A percentile compares a stretch with the other conserved stretches of the same genome.
Conservation (phyloP, 2,329 filamentous ascomycete genomes). For the Ceratocystis lukuohia region DNA sequence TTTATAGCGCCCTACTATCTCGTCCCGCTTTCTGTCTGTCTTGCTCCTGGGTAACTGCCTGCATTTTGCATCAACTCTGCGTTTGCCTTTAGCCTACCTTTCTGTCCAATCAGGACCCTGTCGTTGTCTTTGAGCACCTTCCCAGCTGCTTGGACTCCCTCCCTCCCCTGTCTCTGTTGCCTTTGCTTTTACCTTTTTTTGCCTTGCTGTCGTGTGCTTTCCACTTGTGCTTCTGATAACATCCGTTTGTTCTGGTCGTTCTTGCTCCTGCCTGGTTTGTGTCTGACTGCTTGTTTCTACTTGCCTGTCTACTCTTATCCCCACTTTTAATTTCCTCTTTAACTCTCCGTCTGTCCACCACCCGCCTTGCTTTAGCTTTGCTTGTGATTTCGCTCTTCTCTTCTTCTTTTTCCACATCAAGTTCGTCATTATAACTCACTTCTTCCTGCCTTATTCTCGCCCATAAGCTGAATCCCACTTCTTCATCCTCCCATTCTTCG, state of each 20-base stretch:
- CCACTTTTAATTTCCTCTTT: slow-evolving; percentile 11
- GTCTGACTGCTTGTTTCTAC: neutral
- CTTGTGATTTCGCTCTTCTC: neutral
- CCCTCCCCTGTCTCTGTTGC: neutral
- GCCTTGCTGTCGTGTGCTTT: neutral
- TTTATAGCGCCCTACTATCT: neutral
- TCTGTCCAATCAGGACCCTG: neutral
- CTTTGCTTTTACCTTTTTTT: neutral
- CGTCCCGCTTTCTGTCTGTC: neutral
- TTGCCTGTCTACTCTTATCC: neutral
- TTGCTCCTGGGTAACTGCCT: neutral
- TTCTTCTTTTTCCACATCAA: neutral
- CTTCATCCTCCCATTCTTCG: too few species aligned
- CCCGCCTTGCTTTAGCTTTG: neutral
- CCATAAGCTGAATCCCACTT: neutral
- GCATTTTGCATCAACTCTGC: neutral
- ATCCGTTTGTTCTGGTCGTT: neutral
- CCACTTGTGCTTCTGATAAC: neutral
- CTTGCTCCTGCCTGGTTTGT: neutral
- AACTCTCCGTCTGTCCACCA: neutral
- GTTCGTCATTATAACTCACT: neutral
- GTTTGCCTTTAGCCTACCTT: neutral
- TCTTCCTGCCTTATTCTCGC: neutral
- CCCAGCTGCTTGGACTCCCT: neutral
- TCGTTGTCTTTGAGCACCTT: neutral